Conservation (phyloP, 2,329 filamentous ascomycete species). For the Colletotrichum sp. region DNA sequence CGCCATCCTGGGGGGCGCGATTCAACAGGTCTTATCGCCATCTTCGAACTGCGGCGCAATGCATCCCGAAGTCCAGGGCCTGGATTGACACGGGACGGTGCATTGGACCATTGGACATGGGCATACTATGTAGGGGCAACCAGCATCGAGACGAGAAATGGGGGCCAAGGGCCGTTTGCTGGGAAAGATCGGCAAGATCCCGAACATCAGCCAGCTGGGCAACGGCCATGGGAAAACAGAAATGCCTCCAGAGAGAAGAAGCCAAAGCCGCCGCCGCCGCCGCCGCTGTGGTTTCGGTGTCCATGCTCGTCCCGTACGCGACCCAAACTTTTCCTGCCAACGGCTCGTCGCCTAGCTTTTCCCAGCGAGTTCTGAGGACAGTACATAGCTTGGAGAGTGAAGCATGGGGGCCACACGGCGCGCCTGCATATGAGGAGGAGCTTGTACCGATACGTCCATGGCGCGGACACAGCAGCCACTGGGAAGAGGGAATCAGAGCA, state of each 20-base stretch:
- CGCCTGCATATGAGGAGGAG: not conserved
- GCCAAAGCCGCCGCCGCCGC: constrained; percentile 4
- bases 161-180: not conserved
- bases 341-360: not conserved
- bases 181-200: not conserved
- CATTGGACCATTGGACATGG: not conserved
- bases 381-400: not conserved
- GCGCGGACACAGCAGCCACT: not conserved
- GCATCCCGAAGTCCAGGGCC: not conserved
- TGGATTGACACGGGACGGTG: not conserved
- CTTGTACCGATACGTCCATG: not conserved
- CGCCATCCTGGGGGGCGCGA: not conserved
- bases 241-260: constrained; percentile 10
- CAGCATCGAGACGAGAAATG: not conserved
- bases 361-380: not conserved
- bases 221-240: not conserved
- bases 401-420: not conserved
- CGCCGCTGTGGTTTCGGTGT: not conserved
- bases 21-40: not conserved
- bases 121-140: not conserved
- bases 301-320: not conserved
- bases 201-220: not conserved
- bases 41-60: constrained; percentile 3
- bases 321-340: not conserved
- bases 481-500: not conserved